phyloP scores from a whole-genome alignment of 2,329 filamentous ascomycete genomes.

The Fusarium sp. region DNA sequence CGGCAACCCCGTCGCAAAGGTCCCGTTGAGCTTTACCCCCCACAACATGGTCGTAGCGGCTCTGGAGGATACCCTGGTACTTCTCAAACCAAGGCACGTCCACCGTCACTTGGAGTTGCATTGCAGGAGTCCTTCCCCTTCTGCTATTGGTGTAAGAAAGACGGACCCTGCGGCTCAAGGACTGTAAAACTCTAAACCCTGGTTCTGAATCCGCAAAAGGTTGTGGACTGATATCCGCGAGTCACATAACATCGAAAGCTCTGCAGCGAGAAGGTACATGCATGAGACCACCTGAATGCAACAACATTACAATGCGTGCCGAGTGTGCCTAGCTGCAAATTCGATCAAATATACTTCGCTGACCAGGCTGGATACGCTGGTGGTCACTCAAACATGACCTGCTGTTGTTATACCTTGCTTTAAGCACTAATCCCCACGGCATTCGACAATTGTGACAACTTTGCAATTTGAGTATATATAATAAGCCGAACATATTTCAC shows the following conservation, averaged over 20 bases:
- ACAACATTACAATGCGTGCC: neutral
- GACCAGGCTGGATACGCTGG: neutral
- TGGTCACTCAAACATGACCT: neutral
- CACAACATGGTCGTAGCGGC: neutral
- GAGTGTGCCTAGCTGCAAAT: neutral
- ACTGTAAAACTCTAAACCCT: neutral
- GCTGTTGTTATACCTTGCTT: neutral
- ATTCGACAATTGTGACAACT: neutral
- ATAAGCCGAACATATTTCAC: neutral
- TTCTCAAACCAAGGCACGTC: neutral
- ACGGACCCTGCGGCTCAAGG: neutral
- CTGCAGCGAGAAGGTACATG: neutral
- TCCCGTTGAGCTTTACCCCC: neutral
- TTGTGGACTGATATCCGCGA: neutral
- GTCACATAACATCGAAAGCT: neutral
- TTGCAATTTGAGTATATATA: neutral
- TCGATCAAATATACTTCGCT: neutral
- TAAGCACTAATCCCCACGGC: neutral
- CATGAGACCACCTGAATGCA: neutral
- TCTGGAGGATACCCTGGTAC: neutral
- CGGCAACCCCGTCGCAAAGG: neutral
- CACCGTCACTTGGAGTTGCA: neutral
- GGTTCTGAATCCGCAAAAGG: neutral
- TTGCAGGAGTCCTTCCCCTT: neutral
- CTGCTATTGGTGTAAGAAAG: neutral